phyloP scores from a whole-genome alignment of 139 green algal species.

The Chlorella vulgaris region DNA sequence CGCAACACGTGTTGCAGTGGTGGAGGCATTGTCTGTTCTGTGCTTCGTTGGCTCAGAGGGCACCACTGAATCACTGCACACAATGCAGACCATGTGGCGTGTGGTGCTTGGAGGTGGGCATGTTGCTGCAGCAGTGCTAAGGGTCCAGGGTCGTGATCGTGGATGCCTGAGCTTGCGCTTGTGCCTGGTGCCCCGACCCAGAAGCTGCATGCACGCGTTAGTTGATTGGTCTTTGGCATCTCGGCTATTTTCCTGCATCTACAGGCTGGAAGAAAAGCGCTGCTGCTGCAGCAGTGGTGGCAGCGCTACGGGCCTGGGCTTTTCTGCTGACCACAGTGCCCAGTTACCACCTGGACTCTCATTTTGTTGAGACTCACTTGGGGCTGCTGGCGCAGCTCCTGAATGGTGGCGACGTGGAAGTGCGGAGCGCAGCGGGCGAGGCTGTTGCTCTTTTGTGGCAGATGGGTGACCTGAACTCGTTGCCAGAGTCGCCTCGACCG shows the following conservation, averaged over 20 bases:
- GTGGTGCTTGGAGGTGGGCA: constrained; percentile 47
- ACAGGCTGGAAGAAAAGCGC: constrained; percentile 26
- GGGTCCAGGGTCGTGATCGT: neutral
- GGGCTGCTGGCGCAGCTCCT: constrained; percentile 47
- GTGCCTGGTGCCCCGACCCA: too few relatives aligned
- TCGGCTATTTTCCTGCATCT: neutral
- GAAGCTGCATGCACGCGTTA: too few relatives aligned
- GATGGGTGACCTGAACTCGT: constrained; percentile 43
- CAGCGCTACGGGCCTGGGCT: constrained; percentile 67
- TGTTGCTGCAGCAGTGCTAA: neutral
- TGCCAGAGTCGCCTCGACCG: constrained; percentile 31
- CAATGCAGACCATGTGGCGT: constrained; percentile 52
- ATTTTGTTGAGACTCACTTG: constrained; percentile 51
- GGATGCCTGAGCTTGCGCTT: neutral
- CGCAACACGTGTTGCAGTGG: constrained; percentile 32
- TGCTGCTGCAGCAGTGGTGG: constrained; percentile 7
- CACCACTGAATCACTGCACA: constrained; percentile 37
- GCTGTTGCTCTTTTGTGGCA: constrained; percentile 66
- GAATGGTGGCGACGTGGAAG: constrained; percentile 44
- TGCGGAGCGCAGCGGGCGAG: constrained; percentile 65
- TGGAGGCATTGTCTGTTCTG: constrained; percentile 61
- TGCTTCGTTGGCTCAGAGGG: constrained; percentile 66
- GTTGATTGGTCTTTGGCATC: too few relatives aligned
- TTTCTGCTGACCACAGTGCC: constrained; percentile 71
- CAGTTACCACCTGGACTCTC: constrained; percentile 15